Evolutionary conservation across 164 flowering plant species (phyloP), one percentile per base, ranked within the genome.

Genomic region (Chloranthus sessilifolius): DNA sequence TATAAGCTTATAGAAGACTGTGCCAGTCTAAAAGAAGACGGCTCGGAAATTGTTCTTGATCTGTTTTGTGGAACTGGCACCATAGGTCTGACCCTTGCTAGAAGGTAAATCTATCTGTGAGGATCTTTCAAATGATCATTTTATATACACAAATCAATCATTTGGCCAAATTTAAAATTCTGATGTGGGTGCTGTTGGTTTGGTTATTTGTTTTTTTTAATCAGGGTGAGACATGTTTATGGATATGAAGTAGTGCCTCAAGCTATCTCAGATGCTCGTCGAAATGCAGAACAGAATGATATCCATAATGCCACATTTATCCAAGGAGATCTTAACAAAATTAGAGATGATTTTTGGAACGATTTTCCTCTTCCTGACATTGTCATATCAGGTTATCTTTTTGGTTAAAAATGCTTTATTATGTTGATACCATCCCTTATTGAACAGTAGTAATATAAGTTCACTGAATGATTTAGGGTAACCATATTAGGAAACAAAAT

Each of bases 61-160:
- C 70, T 89, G 36, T 94, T 94, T 59, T 94, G 97, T 72, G 97
- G 99, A 62, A 94, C 97, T 28, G 99, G 99, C 38, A 87, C 99
- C 57, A 94, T 89, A 53, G 97, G 99, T 50, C 67, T 94, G 43
- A 82, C 99, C 39, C 95, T 94, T 53, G 97, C 99, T 27, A 78
- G 57, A 78, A 84, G 71, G 97, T 87, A 56, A 43, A 39, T 49
- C 26, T 24, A n/a, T 43, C 28, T 53, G n/a, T 31, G 10, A 0
- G 14, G 7, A 37, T 1, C 17, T n/a, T 20, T 56, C n/a, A 27
- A 2, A 7, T 57, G 51, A 37, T n/a, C 19, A 34, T 20, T 28
- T 2, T 31, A 15, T 41, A 33, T 25, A 10, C 25, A n/a, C 7
- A 0, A 24, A 16, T 34, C 22, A 28, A 8, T 47, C 4, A 29